Conservation (phyloP, 495 filamentous ascomycete species). For the Pyrenula massariospora region DNA sequence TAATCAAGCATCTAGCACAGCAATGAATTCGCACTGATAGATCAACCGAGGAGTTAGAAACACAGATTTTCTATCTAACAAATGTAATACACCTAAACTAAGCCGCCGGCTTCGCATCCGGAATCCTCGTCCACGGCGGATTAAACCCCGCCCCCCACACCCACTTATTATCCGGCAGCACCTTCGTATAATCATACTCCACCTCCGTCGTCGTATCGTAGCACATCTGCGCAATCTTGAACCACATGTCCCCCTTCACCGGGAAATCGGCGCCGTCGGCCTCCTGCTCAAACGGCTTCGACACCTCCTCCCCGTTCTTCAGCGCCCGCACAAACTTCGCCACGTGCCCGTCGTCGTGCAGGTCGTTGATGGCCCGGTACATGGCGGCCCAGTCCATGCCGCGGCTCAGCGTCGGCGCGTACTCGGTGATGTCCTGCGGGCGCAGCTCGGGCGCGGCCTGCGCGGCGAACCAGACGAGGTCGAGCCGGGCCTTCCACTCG, state of each 20-base stretch:
- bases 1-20: no score
- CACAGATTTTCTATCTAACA: no score
- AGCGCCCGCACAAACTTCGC: conserved; percentile 24
- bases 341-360: conserved; percentile 26
- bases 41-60: no score
- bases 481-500: conserved; percentile 24
- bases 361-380: conserved; percentile 14
- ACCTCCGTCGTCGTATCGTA: background rate
- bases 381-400: conserved; percentile 17
- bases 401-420: conserved; percentile 6
- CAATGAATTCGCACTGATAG: no score
- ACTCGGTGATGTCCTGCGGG: conserved; percentile 7
- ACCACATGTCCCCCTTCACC: conserved; percentile 18
- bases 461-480: conserved; percentile 24
- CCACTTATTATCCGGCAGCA: no score
- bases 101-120: no score
- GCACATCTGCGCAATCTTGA: conserved; percentile 21
- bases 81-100: no score
- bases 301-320: conserved; percentile 19
- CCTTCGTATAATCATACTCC: background rate
- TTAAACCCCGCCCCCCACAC: no score
- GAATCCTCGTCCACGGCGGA: no score
- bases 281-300: conserved; percentile 10
- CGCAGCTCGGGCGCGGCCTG: conserved; percentile 9
- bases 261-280: conserved; percentile 9